These are phyloP conservation scores for Pseudocercospora musae DNA, from an alignment of 2,329 filamentous ascomycete genomes.

Conservation along the genomic window DNA sequence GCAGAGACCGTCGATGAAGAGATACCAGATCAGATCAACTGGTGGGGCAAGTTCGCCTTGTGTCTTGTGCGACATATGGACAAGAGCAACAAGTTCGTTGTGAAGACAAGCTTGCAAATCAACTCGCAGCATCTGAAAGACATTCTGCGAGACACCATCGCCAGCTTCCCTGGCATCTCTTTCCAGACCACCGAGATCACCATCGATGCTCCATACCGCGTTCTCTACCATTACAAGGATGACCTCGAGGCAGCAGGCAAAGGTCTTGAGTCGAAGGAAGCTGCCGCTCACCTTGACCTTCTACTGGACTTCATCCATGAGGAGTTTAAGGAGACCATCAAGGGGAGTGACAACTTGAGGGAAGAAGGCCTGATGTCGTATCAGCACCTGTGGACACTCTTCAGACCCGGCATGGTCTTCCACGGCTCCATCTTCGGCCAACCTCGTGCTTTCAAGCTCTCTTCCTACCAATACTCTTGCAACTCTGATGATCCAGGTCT, in stretches of 20 bases:
- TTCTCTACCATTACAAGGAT: conserved; percentile 30
- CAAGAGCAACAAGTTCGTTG: conserved; percentile 18
- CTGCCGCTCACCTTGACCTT: conserved; percentile 33
- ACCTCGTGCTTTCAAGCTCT: conserved; percentile 30
- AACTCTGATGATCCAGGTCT: conserved; percentile 24
- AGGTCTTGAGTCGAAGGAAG: conserved; percentile 28
- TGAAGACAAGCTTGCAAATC: conserved; percentile 26
- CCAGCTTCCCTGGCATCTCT: conserved; percentile 29
- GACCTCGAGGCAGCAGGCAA: conserved; percentile 26
- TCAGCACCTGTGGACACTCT: conserved; percentile 45
- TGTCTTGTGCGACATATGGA: conserved; percentile 23
- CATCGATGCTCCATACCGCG: conserved; percentile 29
- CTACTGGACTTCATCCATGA: conserved; percentile 33
- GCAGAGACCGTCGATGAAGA: conserved; percentile 29
- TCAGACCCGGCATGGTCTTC: conserved; percentile 36
- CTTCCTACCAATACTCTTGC: conserved; percentile 30
- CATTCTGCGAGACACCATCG: conserved; percentile 27
- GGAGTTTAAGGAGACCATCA: conserved; percentile 29
- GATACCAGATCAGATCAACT: conserved; percentile 31
- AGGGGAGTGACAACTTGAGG: conserved; percentile 30
- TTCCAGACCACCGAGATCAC: conserved; percentile 32
- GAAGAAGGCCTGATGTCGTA: conserved; percentile 35
- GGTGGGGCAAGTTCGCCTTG: conserved; percentile 27
- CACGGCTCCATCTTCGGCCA: conserved; percentile 32
- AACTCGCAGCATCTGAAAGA: conserved; percentile 33